Evolutionary conservation across 2,329 filamentous ascomycete species (phyloP), one percentile per base, ranked within the genome.

Genomic region (Paracorniculantispora psalliotae): DNA sequence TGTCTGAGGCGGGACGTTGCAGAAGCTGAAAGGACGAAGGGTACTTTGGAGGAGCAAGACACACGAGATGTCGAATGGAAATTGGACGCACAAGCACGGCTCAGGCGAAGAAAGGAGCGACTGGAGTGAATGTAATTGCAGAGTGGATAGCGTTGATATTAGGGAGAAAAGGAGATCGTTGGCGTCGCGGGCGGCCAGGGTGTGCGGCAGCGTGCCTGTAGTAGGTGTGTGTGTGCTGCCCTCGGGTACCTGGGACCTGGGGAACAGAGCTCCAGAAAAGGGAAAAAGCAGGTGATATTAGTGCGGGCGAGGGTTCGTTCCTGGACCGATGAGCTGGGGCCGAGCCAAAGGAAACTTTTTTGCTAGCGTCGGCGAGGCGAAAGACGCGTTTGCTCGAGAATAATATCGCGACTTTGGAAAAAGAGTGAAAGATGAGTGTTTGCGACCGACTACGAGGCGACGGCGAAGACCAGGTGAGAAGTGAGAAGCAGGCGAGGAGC

Each of bases 81-180:
- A 62, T 63, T 67, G 62, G 63, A 64, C 64, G 65, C 49, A 47
- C 7, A 19, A 57, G 59, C 55, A 54, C 55, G 50, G 54, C 59
- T 58, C 48, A 53, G 47, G 41, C 51, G 30, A 59, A 59, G 67
- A 72, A 74, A 72, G 68, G 71, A 73, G 70, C 71, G 72, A 75
- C 72, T 73, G 67, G 69, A 70, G 69, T 72, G 70, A 74, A 69
- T 61, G 71, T 68, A 70, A 71, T 68, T 67, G 66, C 67, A 68
- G 64, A 71, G 70, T 72, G 71, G 71, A 72, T 69, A 68, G 66
- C 63, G 65, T 68, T 67, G 71, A 73, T 71, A 72, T 71, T 69
- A 71, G 68, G 64, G 51, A 57, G 58, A 67, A 73, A 74, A 74
- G 69, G 70, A 69, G 68, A 71, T 61, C 58, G 58, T 55, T 59